These are phyloP conservation scores for Ophiocordyceps polyrhachis-furcata DNA, from an alignment of 2,329 filamentous ascomycete genomes.

Conservation along the genomic window DNA sequence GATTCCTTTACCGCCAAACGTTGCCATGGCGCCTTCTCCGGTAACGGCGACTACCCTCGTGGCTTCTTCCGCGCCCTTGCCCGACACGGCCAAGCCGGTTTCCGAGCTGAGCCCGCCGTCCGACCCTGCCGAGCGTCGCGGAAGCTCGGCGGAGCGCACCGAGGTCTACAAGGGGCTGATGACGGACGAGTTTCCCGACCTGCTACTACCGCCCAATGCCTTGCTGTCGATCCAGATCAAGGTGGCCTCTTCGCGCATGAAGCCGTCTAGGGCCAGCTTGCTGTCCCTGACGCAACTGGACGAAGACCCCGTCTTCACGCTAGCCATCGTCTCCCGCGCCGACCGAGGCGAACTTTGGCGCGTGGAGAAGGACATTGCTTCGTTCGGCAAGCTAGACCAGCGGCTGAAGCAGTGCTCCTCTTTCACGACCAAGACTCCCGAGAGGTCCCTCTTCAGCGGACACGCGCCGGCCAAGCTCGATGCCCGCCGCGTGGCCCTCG, in stretches of 20 bases:
- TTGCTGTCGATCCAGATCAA: slow-evolving; percentile 69
- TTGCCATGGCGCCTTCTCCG: slow-evolving; percentile 43
- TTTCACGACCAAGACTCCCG: slow-evolving; percentile 62
- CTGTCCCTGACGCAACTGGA: slow-evolving; percentile 63
- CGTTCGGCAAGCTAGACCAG: slow-evolving; percentile 65
- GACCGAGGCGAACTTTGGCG: slow-evolving; percentile 73
- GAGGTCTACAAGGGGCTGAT: slow-evolving; percentile 59
- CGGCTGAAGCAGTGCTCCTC: slow-evolving; percentile 55
- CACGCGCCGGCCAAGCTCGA: slow-evolving; percentile 91
- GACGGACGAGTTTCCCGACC: slow-evolving; percentile 70
- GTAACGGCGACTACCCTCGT: slow-evolving; percentile 3
- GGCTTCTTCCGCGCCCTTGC: slow-evolving; percentile 1
- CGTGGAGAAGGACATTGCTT: slow-evolving; percentile 75
- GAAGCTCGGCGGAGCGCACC: slow-evolving; percentile 23
- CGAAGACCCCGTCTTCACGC: slow-evolving; percentile 84
- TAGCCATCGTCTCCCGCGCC: slow-evolving; percentile 66
- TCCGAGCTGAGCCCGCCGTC: slow-evolving; percentile 17
- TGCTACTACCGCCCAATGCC: slow-evolving; percentile 75
- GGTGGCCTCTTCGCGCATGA: slow-evolving; percentile 88
- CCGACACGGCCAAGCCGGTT: slow-evolving; percentile 2
- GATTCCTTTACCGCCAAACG: slow-evolving; percentile 52
- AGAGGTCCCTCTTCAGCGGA: slow-evolving; percentile 71
- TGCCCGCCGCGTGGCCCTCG: slow-evolving; percentile 60
- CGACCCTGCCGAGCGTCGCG: slow-evolving; percentile 8
- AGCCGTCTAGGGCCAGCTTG: slow-evolving; percentile 73